Percentiles rank a stretch among this genome's conserved stretches.
Evolutionary conservation across 139 green algal species (phyloP).

Genomic region (Tetradesmus obliquus): DNA sequence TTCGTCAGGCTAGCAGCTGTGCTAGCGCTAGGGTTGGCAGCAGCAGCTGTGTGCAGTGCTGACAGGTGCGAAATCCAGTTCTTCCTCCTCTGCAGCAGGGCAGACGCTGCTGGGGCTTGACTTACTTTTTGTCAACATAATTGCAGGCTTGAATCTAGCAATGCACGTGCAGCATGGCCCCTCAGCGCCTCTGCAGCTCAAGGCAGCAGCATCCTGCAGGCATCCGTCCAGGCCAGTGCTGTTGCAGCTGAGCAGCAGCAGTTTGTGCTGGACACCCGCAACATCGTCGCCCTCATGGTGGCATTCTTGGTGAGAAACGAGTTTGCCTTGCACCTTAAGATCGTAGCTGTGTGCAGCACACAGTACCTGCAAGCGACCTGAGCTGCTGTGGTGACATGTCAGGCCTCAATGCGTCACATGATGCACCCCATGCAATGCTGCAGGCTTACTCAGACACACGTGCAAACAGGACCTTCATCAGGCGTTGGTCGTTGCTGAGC

Average conservation of each 20-base stretch:
- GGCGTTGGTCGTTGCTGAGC: too few species aligned
- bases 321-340: background rate
- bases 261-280: background rate
- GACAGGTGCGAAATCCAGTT: background rate
- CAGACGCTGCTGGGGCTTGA: background rate
- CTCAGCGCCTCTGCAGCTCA: background rate
- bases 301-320: conserved; percentile 6
- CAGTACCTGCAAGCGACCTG: too few species aligned
- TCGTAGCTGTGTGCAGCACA: too few species aligned
- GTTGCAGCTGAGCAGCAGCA: background rate
- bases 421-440: too few species aligned
- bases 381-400: too few species aligned
- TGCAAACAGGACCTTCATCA: too few species aligned
- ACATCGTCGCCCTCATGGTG: background rate
- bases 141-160: background rate
- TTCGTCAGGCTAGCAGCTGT: background rate
- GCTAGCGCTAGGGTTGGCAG: background rate
- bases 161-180: background rate
- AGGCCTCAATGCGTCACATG: too few species aligned
- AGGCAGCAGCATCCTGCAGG: background rate
- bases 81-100: background rate
- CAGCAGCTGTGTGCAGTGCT: background rate
- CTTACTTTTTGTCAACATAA: background rate
- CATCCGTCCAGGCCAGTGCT: background rate
- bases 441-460: too few species aligned